phyloP scores from a whole-genome alignment of 108 stramenopile genomes.

The Cylindrotheca closterium region DNA sequence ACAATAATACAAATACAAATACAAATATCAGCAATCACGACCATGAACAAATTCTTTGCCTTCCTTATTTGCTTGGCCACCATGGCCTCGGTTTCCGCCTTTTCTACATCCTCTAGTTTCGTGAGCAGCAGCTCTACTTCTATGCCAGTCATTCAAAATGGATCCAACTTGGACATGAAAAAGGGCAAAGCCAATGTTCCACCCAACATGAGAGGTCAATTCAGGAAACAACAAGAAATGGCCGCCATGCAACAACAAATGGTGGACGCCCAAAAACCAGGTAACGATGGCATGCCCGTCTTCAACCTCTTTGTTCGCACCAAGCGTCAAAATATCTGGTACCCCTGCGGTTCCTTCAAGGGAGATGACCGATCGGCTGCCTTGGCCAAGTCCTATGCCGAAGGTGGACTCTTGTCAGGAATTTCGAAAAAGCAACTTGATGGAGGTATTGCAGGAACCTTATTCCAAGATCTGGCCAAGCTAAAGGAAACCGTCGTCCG shows the following conservation, averaged over 20 bases:
- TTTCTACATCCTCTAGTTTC: neutral
- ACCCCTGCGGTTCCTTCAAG: conserved; percentile 89
- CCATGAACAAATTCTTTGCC: no score
- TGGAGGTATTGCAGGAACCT: conserved; percentile 63
- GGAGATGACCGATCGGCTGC: conserved; percentile 84
- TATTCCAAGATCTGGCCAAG: conserved; percentile 54
- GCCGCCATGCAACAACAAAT: conserved; percentile 61
- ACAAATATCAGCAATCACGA: no score
- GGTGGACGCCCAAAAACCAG: conserved; percentile 58
- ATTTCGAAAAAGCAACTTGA: conserved; percentile 87
- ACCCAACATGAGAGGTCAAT: conserved; percentile 71
- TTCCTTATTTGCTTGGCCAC: neutral
- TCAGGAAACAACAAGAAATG: conserved; percentile 71
- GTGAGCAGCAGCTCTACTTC: neutral
- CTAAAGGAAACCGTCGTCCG: conserved; percentile 68
- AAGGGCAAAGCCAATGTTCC: conserved; percentile 84
- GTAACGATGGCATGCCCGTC: conserved; percentile 80
- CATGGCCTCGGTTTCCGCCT: neutral
- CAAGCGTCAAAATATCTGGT: conserved; percentile 83
- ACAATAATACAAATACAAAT: no score
- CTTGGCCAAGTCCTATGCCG: conserved; percentile 53
- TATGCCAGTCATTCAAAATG: conserved; percentile 9
- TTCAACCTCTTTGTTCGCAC: conserved; percentile 85
- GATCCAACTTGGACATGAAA: conserved; percentile 58
- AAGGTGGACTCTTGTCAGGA: conserved; percentile 56